Evolutionary conservation across 2,329 filamentous ascomycete genomes (phyloP).

Genomic region (Hymenoscyphus infarciens): DNA sequence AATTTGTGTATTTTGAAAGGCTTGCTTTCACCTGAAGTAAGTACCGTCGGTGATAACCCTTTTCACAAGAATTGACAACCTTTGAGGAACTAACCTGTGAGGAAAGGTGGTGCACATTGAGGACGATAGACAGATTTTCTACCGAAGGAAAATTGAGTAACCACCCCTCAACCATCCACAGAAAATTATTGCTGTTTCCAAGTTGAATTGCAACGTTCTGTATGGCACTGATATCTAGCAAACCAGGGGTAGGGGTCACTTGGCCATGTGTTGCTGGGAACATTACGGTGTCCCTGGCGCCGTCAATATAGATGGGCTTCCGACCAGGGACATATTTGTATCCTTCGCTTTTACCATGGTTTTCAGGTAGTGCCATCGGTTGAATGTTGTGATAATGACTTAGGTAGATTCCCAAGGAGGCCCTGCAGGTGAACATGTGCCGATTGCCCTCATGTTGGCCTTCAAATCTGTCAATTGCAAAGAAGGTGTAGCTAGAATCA

Average conservation of each 20-base stretch:
- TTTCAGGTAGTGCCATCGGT: background rate
- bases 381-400: background rate
- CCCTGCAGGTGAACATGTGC: background rate
- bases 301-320: background rate
- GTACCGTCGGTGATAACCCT: background rate
- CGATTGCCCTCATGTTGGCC: background rate
- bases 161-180: background rate
- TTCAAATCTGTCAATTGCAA: background rate
- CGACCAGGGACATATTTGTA: background rate
- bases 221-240: background rate
- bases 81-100: background rate
- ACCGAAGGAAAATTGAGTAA: background rate
- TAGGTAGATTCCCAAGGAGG: background rate
- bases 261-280: background rate
- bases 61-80: background rate
- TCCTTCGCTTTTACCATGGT: background rate
- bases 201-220: background rate
- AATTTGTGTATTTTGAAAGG: background rate
- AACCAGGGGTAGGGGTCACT: background rate
- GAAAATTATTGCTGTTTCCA: background rate
- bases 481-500: background rate
- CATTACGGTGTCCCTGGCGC: background rate
- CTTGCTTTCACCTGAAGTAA: background rate
- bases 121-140: background rate
- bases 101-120: background rate